Evolutionary conservation across 2,329 filamentous ascomycete species (phyloP).

Genomic region (Paecilomyces sp.): DNA sequence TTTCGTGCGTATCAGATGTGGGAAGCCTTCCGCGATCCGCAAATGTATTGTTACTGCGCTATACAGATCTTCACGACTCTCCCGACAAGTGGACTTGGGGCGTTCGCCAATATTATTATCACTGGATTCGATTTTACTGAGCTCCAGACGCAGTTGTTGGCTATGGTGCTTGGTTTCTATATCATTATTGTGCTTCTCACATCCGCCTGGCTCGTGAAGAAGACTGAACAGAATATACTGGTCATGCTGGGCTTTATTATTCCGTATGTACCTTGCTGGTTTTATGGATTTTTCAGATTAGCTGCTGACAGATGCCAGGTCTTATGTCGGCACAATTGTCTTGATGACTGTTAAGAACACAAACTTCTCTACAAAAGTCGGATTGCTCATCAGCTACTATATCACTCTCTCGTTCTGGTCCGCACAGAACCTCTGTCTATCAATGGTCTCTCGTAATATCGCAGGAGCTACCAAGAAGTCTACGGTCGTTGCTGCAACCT

Average conservation of each 20-base stretch:
- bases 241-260: constrained; percentile 60
- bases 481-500: constrained; percentile 61
- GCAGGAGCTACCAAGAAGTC: constrained; percentile 69
- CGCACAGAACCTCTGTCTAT: constrained; percentile 59
- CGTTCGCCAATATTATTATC: constrained; percentile 70
- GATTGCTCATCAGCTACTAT: constrained; percentile 67
- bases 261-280: constrained; percentile 43
- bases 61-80: constrained; percentile 66
- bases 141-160: constrained; percentile 63
- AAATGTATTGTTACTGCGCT: constrained; percentile 57
- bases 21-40: constrained; percentile 57
- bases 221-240: constrained; percentile 60
- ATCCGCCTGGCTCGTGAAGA: constrained; percentile 62
- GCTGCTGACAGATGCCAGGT: constrained; percentile 33
- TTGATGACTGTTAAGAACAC: constrained; percentile 61
- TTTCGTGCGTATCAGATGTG: constrained; percentile 49
- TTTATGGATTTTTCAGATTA: background rate
- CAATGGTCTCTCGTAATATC: constrained; percentile 62
- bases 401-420: constrained; percentile 73
- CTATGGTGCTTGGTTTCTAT: constrained; percentile 65
- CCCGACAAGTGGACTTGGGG: constrained; percentile 64
- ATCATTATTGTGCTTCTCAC: constrained; percentile 64
- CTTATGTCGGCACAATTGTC: constrained; percentile 64
- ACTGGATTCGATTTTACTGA: constrained; percentile 58
- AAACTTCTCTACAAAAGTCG: constrained; percentile 53